Conservation (phyloP, 495 filamentous ascomycete species). For the Hypoxylon cercidicola region DNA sequence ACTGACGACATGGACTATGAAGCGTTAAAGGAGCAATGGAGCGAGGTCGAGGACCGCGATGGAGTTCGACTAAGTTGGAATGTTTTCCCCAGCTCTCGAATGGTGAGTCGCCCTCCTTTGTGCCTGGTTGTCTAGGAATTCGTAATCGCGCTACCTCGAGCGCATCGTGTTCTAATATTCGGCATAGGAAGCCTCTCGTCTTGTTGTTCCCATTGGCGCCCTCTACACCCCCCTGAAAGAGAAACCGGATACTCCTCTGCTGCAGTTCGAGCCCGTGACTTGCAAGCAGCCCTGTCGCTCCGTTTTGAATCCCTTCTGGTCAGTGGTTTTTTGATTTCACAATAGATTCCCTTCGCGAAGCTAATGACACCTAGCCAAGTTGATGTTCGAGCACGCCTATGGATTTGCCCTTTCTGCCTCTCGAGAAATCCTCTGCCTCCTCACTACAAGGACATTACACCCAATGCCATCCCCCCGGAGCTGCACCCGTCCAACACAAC, state of each 20-base stretch:
- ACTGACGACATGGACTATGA: slow-evolving; percentile 63
- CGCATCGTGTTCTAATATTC: slow-evolving; percentile 32
- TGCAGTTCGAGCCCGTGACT: slow-evolving; percentile 97
- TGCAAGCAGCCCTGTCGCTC: slow-evolving; percentile 97
- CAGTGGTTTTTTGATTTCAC: slow-evolving; percentile 43
- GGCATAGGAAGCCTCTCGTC: slow-evolving; percentile 87
- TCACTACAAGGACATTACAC: slow-evolving; percentile 99
- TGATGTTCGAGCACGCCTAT: slow-evolving; percentile 91
- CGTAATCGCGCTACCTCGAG: slow-evolving; percentile 20
- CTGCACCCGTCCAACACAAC: slow-evolving; percentile 93
- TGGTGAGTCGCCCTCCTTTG: slow-evolving; percentile 66
- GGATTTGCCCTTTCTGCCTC: slow-evolving; percentile 99
- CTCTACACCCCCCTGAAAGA: slow-evolving; percentile 97
- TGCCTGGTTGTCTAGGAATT: slow-evolving; percentile 39
- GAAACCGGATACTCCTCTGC: slow-evolving; percentile 85
- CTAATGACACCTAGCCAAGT: slow-evolving; percentile 75
- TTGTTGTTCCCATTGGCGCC: slow-evolving; percentile 97
- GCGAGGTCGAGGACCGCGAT: slow-evolving; percentile 95
- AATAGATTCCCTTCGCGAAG: not conserved
- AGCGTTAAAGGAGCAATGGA: slow-evolving; percentile 93
- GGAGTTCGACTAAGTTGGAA: slow-evolving; percentile 98
- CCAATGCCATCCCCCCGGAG: slow-evolving; percentile 93
- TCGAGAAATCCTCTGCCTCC: slow-evolving; percentile 94
- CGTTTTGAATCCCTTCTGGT: slow-evolving; percentile 98
- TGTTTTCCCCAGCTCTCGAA: slow-evolving; percentile 97